Conservation (phyloP, 768 basidiomycete genomes). For the Hebeloma cylindrosporum region DNA sequence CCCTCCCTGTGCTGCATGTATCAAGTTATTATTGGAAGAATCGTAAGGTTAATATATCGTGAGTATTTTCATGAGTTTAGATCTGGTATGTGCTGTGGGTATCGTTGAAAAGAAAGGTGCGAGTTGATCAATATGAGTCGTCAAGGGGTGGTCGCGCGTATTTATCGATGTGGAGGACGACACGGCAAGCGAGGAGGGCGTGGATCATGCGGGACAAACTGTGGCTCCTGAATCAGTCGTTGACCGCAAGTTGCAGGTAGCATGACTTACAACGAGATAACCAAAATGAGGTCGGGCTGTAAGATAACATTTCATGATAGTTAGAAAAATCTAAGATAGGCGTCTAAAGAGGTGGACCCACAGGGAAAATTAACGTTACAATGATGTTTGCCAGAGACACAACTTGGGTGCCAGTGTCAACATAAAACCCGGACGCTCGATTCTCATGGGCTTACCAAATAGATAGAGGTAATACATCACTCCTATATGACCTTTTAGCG, state of each 20-base stretch:
- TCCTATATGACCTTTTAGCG: slow-evolving; percentile 7
- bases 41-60: no score
- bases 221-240: background rate
- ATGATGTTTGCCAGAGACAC: slow-evolving; percentile 21
- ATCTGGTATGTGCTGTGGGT: background rate
- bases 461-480: slow-evolving; percentile 24
- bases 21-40: no score
- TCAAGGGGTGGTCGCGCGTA: background rate
- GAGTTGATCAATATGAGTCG: background rate
- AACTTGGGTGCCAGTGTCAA: slow-evolving; percentile 6
- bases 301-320: no score
- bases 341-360: background rate
- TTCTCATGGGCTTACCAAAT: slow-evolving; percentile 17
- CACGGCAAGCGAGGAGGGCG: slow-evolving; percentile 19
- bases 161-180: slow-evolving; percentile 17
- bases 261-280: slow-evolving; percentile 18
- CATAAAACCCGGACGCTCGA: background rate
- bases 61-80: no score
- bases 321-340: background rate
- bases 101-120: no score
- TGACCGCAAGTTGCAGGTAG: no score
- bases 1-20: no score
- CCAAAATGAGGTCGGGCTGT: slow-evolving; percentile 16
- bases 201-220: slow-evolving; percentile 21
- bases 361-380: slow-evolving; percentile 16